A percentile compares a stretch with the other conserved stretches of the same genome.
phyloP scores from a whole-genome alignment of 2,329 filamentous ascomycete species.

The Dryadomyces quercivorus region DNA sequence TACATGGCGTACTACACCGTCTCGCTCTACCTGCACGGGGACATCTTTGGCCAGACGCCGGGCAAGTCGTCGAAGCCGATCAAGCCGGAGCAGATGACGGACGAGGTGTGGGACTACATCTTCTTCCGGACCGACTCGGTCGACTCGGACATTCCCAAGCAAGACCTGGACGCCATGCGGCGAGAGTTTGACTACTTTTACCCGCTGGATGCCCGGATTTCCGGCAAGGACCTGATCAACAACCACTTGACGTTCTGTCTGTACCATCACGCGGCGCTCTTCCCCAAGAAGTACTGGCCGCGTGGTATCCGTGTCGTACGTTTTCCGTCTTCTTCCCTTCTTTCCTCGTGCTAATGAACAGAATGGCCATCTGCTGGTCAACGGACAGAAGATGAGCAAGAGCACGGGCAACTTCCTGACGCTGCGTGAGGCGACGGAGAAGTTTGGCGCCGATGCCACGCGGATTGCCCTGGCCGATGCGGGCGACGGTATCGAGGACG shows the following conservation, averaged over 20 bases:
- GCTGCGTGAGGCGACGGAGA: constrained; percentile 69
- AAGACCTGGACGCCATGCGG: constrained; percentile 59
- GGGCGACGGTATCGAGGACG: constrained; percentile 86
- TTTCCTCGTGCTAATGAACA: neutral
- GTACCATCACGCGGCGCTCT: constrained; percentile 86
- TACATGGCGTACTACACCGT: constrained; percentile 78
- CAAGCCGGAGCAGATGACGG: constrained; percentile 74
- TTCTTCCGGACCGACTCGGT: constrained; percentile 65
- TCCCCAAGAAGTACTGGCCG: constrained; percentile 82
- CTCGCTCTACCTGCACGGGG: constrained; percentile 58
- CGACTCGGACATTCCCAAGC: constrained; percentile 59
- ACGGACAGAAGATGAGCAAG: constrained; percentile 98
- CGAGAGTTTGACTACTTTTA: constrained; percentile 97
- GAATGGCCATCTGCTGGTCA: constrained; percentile 88
- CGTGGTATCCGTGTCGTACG: constrained; percentile 55
- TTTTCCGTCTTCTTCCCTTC: no score
- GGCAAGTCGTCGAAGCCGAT: constrained; percentile 55
- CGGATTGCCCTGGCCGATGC: constrained; percentile 88
- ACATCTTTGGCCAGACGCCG: constrained; percentile 62
- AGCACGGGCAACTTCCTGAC: constrained; percentile 97
- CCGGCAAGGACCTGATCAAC: constrained; percentile 84
- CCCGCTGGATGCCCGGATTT: constrained; percentile 76
- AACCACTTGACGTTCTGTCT: constrained; percentile 95
- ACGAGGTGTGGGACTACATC: constrained; percentile 94
- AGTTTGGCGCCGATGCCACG: constrained; percentile 86